Percentiles rank a stretch among this genome's conserved stretches.
These are phyloP conservation scores for Penicillium brevicompactum DNA, from an alignment of 2,329 filamentous ascomycete genomes.

Conservation along the genomic window DNA sequence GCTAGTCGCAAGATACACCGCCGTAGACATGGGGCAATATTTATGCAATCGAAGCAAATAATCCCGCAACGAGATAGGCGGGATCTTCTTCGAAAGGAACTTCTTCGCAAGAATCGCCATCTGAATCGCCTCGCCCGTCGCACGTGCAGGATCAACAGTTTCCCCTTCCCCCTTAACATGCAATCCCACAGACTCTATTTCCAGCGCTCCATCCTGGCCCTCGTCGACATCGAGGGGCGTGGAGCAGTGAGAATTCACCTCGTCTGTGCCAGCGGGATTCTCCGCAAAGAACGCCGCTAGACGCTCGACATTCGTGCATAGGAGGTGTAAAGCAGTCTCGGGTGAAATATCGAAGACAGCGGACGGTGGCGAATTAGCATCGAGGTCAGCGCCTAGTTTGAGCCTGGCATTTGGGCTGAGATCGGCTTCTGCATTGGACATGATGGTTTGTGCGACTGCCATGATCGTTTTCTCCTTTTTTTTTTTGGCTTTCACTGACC, in stretches of 20 bases:
- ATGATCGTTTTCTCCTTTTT: neutral
- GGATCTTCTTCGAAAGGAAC: conserved; percentile 88
- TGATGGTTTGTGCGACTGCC: conserved; percentile 20
- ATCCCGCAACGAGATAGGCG: conserved; percentile 78
- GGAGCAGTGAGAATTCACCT: conserved; percentile 51
- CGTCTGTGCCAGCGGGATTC: conserved; percentile 5
- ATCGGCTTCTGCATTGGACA: neutral
- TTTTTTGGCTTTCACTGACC: conserved; percentile 24
- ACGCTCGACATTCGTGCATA: conserved; percentile 69
- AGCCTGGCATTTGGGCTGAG: conserved; percentile 6
- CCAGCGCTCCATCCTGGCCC: conserved; percentile 23
- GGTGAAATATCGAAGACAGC: conserved; percentile 69
- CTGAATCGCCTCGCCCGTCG: conserved; percentile 73
- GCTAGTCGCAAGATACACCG: conserved; percentile 86
- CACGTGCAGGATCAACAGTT: conserved; percentile 57
- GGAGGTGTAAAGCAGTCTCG: conserved; percentile 73
- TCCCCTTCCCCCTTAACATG: conserved; percentile 41
- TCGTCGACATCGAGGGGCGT: conserved; percentile 35
- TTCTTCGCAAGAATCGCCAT: conserved; percentile 85
- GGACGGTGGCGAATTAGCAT: conserved; percentile 6
- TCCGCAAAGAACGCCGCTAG: conserved; percentile 63
- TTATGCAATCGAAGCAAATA: conserved; percentile 85
- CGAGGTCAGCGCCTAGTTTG: conserved; percentile 15
- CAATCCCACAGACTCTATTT: conserved; percentile 33
- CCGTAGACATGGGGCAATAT: conserved; percentile 91